A percentile compares a stretch with the other conserved stretches of the same genome.
Conservation (phyloP, 164 flowering plant species). For the Tetracentron sinense region DNA sequence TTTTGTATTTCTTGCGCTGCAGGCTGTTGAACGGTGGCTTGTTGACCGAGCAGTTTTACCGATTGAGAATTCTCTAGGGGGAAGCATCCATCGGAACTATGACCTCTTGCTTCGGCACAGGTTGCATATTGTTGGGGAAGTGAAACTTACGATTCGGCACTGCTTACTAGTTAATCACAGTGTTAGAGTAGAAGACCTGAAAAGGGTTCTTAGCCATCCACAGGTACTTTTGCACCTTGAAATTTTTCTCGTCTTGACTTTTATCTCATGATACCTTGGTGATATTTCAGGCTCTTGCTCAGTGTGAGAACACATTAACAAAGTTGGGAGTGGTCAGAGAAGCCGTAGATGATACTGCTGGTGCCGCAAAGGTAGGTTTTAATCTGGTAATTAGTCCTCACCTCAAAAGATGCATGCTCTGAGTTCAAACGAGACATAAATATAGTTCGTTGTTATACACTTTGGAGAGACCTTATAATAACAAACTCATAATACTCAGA, state of each 20-base stretch:
- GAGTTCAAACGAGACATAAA: neutral
- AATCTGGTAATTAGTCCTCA: neutral
- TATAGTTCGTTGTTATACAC: neutral
- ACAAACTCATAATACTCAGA: neutral
- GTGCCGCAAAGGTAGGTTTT: constrained; percentile 81
- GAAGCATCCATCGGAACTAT: constrained; percentile 94
- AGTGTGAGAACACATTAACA: constrained; percentile 91
- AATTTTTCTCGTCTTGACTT: neutral
- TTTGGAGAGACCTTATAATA: neutral
- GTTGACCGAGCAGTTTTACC: constrained; percentile 97
- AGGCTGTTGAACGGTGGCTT: constrained; percentile 91
- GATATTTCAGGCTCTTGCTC: constrained; percentile 84
- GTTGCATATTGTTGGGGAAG: constrained; percentile 99
- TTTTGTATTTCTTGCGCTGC: constrained; percentile 9
- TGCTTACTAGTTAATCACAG: constrained; percentile 86
- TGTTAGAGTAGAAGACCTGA: constrained; percentile 61
- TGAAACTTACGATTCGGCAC: constrained; percentile 68
- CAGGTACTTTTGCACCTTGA: constrained; percentile 49
- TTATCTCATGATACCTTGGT: neutral
- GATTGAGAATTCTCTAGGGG: constrained; percentile 92
- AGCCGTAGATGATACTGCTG: constrained; percentile 95
- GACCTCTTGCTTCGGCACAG: constrained; percentile 83
- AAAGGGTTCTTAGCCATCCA: constrained; percentile 89
- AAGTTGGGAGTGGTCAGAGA: constrained; percentile 83
- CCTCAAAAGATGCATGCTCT: neutral